Conservation (phyloP, 2,329 filamentous ascomycete genomes). For the Pseudogymnoascus sp. region DNA sequence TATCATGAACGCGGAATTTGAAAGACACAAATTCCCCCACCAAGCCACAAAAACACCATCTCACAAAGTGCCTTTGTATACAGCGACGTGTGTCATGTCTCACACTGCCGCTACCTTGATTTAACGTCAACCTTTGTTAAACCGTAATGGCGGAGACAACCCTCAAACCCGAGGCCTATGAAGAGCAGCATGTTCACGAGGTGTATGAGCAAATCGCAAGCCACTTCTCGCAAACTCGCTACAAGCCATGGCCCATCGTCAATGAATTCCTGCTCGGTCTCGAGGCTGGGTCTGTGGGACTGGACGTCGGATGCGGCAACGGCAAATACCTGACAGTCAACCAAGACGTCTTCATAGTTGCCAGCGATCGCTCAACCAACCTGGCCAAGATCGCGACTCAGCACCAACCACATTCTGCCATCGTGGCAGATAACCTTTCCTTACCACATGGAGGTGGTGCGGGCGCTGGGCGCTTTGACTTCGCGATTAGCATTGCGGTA, state of each 20-base stretch:
- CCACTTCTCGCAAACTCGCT: slow-evolving; percentile 73
- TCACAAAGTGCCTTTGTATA: neutral
- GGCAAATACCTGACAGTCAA: slow-evolving; percentile 89
- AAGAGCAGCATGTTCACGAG: slow-evolving; percentile 78
- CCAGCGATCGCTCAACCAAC: slow-evolving; percentile 68
- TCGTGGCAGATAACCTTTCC: slow-evolving; percentile 76
- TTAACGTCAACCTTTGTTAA: neutral
- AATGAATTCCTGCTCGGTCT: slow-evolving; percentile 65
- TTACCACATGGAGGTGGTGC: slow-evolving; percentile 56
- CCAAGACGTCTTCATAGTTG: slow-evolving; percentile 68
- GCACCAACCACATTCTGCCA: slow-evolving; percentile 51
- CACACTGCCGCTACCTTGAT: neutral
- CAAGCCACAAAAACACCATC: neutral
- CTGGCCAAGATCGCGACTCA: slow-evolving; percentile 45
- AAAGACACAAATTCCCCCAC: neutral
- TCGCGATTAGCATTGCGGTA: slow-evolving; percentile 89
- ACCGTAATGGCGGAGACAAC: slow-evolving; percentile 20
- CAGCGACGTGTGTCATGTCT: slow-evolving; percentile 1
- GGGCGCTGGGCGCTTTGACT: slow-evolving; percentile 55
- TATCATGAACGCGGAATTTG: slow-evolving; percentile 6
- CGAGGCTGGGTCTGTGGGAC: slow-evolving; percentile 64
- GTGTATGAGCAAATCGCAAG: slow-evolving; percentile 84
- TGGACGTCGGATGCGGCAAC: slow-evolving; percentile 94
- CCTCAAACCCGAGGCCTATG: slow-evolving; percentile 52
- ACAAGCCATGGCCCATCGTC: slow-evolving; percentile 89